These are phyloP conservation scores for Cutaneotrichosporon cavernicola DNA, from an alignment of 1,284 basidiomycete genomes.

Conservation along the genomic window DNA sequence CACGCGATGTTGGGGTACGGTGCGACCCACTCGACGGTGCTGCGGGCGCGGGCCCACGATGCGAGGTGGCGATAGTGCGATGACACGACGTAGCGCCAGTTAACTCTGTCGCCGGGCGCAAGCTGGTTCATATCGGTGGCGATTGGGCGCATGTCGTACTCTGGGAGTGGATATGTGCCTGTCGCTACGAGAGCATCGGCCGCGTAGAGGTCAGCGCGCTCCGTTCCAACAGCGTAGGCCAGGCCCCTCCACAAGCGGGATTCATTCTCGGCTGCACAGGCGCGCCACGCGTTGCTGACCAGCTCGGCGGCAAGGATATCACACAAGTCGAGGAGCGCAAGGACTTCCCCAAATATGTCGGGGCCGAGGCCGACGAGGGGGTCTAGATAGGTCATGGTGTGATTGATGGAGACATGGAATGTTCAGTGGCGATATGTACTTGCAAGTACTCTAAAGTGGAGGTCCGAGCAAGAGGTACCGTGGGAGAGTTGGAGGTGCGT, in stretches of 20 bases:
- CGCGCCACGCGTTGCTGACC: constrained; percentile 33
- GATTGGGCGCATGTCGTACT: constrained; percentile 14
- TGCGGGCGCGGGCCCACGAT: constrained; percentile 36
- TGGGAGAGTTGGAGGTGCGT: neutral
- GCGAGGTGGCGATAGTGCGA: constrained; percentile 23
- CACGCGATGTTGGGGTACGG: constrained; percentile 35
- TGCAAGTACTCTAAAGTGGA: too few species aligned
- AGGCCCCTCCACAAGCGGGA: constrained; percentile 31
- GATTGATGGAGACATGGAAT: neutral
- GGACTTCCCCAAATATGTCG: constrained; percentile 40
- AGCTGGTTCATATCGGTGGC: constrained; percentile 14
- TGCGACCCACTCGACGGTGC: constrained; percentile 35
- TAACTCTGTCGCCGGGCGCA: neutral
- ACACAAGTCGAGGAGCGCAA: constrained; percentile 30
- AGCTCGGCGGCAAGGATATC: constrained; percentile 28
- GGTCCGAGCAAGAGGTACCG: too few species aligned
- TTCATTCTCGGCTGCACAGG: constrained; percentile 21
- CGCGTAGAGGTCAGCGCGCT: constrained; percentile 19
- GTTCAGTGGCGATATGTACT: too few species aligned
- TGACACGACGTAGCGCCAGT: constrained; percentile 29
- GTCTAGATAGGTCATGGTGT: constrained; percentile 21
- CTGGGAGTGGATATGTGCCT: constrained; percentile 13
- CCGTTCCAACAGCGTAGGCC: constrained; percentile 27
- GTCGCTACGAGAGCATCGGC: constrained; percentile 17
- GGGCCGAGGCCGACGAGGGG: constrained; percentile 38